Evolutionary conservation across 2,329 filamentous ascomycete species (phyloP).

Genomic region (Botrytis elliptica): DNA sequence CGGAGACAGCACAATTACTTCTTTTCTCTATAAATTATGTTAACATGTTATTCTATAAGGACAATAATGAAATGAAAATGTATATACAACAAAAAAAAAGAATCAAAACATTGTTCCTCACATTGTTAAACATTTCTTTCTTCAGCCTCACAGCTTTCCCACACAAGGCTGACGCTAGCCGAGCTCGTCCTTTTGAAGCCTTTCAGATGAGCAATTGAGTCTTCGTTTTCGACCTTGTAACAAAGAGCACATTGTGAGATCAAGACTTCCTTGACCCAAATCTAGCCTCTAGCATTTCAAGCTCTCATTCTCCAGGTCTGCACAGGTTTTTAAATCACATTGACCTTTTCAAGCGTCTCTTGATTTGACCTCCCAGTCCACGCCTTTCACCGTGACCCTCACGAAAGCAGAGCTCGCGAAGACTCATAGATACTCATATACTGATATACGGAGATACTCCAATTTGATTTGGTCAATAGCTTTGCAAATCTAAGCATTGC

Average conservation of each 20-base stretch:
- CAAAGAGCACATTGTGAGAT: slow-evolving; percentile 9
- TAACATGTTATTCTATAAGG: slow-evolving; percentile 13
- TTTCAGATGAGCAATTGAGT: neutral
- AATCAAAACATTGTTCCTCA: slow-evolving; percentile 9
- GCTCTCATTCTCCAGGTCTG: neutral
- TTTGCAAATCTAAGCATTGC: neutral
- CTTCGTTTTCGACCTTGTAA: neutral
- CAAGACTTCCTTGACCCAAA: no score
- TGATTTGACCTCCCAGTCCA: neutral
- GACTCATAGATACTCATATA: neutral
- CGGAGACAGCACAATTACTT: slow-evolving; percentile 28
- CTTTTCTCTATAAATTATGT: slow-evolving; percentile 18
- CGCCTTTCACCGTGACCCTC: neutral
- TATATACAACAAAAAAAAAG: neutral
- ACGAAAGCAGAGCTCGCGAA: neutral
- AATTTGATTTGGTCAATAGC: no score
- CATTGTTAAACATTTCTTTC: slow-evolving; percentile 19
- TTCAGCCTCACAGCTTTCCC: slow-evolving; percentile 12
- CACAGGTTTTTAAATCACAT: neutral
- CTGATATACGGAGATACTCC: neutral
- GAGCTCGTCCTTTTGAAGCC: slow-evolving; percentile 8
- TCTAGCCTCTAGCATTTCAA: neutral
- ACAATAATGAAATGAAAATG: slow-evolving; percentile 1
- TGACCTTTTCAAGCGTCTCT: neutral
- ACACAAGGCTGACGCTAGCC: slow-evolving; percentile 21